Evolutionary conservation across 2,329 filamentous ascomycete genomes (phyloP).

Genomic region (Hortaea werneckii): DNA sequence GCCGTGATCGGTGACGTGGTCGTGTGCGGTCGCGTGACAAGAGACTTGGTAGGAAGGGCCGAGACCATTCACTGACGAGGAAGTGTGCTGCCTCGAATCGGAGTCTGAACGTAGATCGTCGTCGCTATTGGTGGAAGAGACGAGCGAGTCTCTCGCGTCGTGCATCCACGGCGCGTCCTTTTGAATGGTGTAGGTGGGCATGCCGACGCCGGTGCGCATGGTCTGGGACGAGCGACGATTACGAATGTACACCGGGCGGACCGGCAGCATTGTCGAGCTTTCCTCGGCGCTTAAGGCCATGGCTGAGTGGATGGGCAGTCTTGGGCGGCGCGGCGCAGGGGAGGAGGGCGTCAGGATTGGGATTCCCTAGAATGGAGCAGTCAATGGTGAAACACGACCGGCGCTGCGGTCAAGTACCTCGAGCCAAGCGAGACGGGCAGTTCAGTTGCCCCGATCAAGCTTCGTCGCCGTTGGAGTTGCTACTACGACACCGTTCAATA

Average conservation of each 20-base stretch:
- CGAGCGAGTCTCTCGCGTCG: slow-evolving; percentile 20
- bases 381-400: too few relatives aligned
- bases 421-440: too few relatives aligned
- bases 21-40: slow-evolving; percentile 13
- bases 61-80: not conserved
- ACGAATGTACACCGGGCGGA: slow-evolving; percentile 7
- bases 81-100: not conserved
- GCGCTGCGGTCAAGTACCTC: too few relatives aligned
- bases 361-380: too few relatives aligned
- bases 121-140: slow-evolving; percentile 25
- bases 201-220: slow-evolving; percentile 15
- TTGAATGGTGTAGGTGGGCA: slow-evolving; percentile 29
- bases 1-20: slow-evolving; percentile 15
- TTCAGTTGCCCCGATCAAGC: too few relatives aligned
- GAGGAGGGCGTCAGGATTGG: too few relatives aligned
- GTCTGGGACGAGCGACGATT: slow-evolving; percentile 7
- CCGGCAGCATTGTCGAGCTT: slow-evolving; percentile 4
- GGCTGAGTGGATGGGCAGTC: not conserved
- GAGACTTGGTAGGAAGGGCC: slow-evolving; percentile 5
- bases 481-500: too few relatives aligned
- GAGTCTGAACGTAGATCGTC: slow-evolving; percentile 15
- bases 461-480: too few relatives aligned
- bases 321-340: too few relatives aligned
- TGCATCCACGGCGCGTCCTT: slow-evolving; percentile 18
- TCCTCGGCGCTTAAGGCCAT: slow-evolving; percentile 6